Conservation (phyloP, 2,329 filamentous ascomycete genomes). For the Stenocarpella maydis region DNA sequence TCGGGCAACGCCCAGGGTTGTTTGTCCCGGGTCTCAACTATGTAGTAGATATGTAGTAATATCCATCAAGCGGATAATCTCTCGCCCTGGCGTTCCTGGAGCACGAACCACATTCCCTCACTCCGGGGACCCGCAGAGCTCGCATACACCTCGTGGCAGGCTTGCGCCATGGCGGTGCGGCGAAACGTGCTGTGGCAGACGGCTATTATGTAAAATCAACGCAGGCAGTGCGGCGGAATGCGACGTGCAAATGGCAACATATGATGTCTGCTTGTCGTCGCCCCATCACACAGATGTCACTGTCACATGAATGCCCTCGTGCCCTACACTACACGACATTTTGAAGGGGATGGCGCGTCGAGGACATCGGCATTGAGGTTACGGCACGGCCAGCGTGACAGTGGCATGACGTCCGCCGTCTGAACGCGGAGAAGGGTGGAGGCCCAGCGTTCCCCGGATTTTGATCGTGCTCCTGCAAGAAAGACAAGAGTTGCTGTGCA, state of each 20-base stretch:
- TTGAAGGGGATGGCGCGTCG: neutral
- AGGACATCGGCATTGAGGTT: neutral
- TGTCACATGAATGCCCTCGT: neutral
- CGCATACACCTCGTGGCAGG: neutral
- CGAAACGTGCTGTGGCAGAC: constrained; percentile 22
- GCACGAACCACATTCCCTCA: neutral
- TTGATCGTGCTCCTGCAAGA: constrained; percentile 13
- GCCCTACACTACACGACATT: neutral
- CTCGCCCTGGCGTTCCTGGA: neutral
- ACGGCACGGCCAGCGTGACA: neutral
- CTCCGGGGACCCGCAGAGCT: neutral
- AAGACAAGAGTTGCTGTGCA: too few species aligned
- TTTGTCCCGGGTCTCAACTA: neutral
- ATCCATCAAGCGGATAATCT: neutral
- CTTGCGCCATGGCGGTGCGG: neutral
- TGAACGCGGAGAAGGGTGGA: neutral
- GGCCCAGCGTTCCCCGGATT: constrained; percentile 15
- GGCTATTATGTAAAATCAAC: constrained; percentile 30
- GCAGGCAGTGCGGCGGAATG: constrained; percentile 9
- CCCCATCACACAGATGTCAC: neutral
- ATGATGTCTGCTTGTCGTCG: constrained; percentile 25
- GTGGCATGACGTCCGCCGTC: constrained; percentile 15
- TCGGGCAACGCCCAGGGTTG: neutral
- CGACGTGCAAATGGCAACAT: neutral
- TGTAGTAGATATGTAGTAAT: too few species aligned